phyloP scores from a whole-genome alignment of 2,329 filamentous ascomycete genomes.

The Xylariaceae sp. region DNA sequence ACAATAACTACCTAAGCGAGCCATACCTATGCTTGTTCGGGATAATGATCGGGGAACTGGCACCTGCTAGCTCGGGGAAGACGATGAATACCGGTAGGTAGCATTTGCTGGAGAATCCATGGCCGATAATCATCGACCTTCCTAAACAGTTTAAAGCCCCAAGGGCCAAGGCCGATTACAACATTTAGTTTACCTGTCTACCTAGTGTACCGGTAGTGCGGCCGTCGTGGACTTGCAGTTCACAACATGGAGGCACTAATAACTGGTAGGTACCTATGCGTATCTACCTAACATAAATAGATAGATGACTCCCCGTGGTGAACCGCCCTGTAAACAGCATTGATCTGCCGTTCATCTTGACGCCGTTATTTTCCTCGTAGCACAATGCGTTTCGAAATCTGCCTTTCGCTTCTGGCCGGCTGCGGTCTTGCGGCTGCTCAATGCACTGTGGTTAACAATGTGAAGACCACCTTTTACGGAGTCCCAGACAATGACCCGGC shows the following conservation, averaged over 20 bases:
- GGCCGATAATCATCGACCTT: slow-evolving; percentile 8
- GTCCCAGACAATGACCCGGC: slow-evolving; percentile 39
- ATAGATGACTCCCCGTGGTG: neutral
- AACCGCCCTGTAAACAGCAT: neutral
- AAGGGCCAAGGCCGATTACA: slow-evolving; percentile 8
- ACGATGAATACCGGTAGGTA: too few species aligned
- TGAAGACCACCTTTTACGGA: slow-evolving; percentile 40
- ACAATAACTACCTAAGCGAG: too few species aligned
- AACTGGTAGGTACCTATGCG: too few species aligned
- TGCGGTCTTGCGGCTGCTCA: slow-evolving; percentile 9
- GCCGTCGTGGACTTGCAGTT: too few species aligned
- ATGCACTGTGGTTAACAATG: slow-evolving; percentile 26
- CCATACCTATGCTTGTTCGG: too few species aligned
- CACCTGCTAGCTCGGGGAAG: too few species aligned
- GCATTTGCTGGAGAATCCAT: neutral
- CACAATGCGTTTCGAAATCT: slow-evolving; percentile 10
- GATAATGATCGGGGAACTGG: too few species aligned
- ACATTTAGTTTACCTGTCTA: slow-evolving; percentile 13
- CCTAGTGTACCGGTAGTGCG: too few species aligned
- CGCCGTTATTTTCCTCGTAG: neutral
- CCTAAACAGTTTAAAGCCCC: slow-evolving; percentile 11
- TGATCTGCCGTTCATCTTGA: neutral
- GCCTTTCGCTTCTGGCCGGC: slow-evolving; percentile 10
- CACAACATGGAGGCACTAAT: too few species aligned
- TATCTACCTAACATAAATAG: neutral